Conservation (phyloP, 2,329 filamentous ascomycete species). For the Paraphaeosphaeria sporulosa region DNA sequence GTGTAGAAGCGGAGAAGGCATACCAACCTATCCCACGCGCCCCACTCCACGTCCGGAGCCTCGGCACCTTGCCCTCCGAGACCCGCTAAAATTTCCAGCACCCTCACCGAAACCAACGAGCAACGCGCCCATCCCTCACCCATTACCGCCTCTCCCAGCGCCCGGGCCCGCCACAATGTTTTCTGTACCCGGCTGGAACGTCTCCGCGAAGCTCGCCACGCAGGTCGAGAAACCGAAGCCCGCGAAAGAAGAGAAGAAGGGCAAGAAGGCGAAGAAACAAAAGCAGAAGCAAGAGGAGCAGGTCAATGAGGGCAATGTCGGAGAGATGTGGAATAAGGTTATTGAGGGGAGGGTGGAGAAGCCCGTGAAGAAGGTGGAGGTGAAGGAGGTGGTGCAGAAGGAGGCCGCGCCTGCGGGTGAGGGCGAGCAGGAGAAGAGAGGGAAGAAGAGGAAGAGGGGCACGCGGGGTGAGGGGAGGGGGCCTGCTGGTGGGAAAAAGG, state of each 20-base stretch:
- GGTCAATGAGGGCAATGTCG: slow-evolving; percentile 72
- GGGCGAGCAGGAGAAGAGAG: slow-evolving; percentile 47
- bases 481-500: slow-evolving; percentile 26
- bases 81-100: too few relatives aligned
- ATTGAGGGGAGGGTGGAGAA: slow-evolving; percentile 66
- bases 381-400: slow-evolving; percentile 52
- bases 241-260: slow-evolving; percentile 48
- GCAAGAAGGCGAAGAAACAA: slow-evolving; percentile 65
- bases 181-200: slow-evolving; percentile 89
- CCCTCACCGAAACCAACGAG: too few relatives aligned
- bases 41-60: too few relatives aligned
- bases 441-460: slow-evolving; percentile 43
- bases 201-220: slow-evolving; percentile 76
- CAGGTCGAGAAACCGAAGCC: slow-evolving; percentile 62
- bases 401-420: slow-evolving; percentile 35
- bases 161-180: slow-evolving; percentile 70
- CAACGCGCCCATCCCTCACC: neutral
- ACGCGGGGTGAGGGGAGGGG: slow-evolving; percentile 34
- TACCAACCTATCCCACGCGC: too few relatives aligned
- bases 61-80: too few relatives aligned
- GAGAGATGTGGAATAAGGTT: slow-evolving; percentile 51
- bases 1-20: too few relatives aligned
- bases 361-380: slow-evolving; percentile 73
- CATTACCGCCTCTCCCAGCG: neutral
- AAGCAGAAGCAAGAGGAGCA: slow-evolving; percentile 72